Evolutionary conservation across 1,284 basidiomycete species (phyloP), one percentile per base, ranked within the genome.

Genomic region (Phylloporus gajari): DNA sequence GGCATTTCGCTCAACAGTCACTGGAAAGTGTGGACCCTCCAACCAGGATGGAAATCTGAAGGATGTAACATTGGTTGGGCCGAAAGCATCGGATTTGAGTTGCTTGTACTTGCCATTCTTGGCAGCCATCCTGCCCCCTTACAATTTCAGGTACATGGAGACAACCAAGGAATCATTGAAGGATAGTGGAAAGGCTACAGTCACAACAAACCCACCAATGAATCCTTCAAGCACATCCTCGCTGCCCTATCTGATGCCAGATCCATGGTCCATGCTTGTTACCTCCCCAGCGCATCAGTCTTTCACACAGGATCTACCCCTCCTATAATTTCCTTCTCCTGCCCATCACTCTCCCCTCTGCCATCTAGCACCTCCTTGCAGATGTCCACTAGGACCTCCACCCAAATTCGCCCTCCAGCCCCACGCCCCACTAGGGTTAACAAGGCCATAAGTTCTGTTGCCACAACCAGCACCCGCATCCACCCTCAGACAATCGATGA

Each of bases 101-200:
- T 87, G 19, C 81, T 87, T 27, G 70, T 83, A 1, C 13, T 15
- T 1, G 13, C 12, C 51, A 13, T 53, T n/a, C 62, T 23, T 5
- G 4, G 13, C 2, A 12, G 6, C n/a, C 11, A 17, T 1, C 42
- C 11, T 21, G 15, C 25, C 23, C 8, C 9, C 53, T 9, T 58
- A 2, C 40, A 17, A 17, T 25, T 60, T 76, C 74, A 73, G 11
- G 68, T 83, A 25, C 82, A 72, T 64, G 78, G 85, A 0, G 84
- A 87, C 78, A 87, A 86, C 75, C 61, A 53, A 30, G 83, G 83
- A 0, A 82, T 87, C 9, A 77, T 86, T 21, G 80, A 87, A 69
- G 85, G 83, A 0, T 87, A 83, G 86, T 80, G 80, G 78, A 81
- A 78, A 2, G 79, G 82, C 0, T n/a, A 79, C 1, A 85, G 85